Conservation (phyloP, 257 asterid genomes). For the Gentiana macrophylla region DNA sequence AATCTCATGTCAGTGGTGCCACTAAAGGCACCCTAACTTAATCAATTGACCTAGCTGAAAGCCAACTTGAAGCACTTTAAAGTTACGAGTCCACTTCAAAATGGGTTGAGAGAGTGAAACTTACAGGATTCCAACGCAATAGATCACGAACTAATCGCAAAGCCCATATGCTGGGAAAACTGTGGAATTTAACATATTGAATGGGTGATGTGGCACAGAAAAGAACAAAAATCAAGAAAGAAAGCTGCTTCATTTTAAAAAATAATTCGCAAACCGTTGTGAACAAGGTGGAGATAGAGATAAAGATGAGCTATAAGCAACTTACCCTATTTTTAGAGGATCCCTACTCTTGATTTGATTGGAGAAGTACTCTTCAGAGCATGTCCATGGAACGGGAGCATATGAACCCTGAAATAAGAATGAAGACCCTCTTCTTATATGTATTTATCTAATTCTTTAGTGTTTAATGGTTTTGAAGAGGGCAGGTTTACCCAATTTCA, state of each 20-base stretch:
- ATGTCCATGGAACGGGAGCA: constrained; percentile 95
- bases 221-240: not conserved
- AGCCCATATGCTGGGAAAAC: constrained; percentile 77
- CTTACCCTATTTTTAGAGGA: constrained; percentile 91
- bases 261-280: not conserved
- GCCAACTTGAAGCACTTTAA: not conserved
- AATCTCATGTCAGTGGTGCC: no score
- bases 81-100: not conserved
- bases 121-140: constrained; percentile 89
- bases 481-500: no score
- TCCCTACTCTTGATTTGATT: constrained; percentile 66
- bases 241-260: no score
- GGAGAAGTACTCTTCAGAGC: constrained; percentile 90
- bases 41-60: no score
- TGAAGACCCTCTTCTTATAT: not conserved
- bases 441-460: not conserved
- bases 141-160: constrained; percentile 82
- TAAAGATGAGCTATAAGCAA: not conserved
- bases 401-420: constrained; percentile 38
- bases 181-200: constrained; percentile 12
- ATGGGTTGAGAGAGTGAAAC: constrained; percentile 15
- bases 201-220: not conserved
- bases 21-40: no score
- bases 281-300: no score
- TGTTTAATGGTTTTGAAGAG: no score